phyloP scores from a whole-genome alignment of 208 protist genomes.

The Vickermania spadyakhi region DNA sequence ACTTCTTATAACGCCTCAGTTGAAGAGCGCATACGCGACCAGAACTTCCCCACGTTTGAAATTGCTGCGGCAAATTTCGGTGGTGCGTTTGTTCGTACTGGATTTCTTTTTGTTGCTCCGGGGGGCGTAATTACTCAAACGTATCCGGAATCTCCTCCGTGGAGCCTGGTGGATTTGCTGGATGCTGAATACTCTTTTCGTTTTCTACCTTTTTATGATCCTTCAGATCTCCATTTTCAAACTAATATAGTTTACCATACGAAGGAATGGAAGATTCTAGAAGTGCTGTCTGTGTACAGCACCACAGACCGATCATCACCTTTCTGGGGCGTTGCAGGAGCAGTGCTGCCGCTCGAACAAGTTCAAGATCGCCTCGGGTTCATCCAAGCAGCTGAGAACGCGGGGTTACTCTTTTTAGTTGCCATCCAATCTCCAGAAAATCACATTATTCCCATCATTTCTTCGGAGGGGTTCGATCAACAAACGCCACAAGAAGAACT shows the following conservation, averaged over 20 bases:
- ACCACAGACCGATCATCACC: neutral
- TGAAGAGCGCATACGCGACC: neutral
- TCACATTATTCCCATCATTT: neutral
- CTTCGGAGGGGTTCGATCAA: neutral
- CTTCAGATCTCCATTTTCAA: neutral
- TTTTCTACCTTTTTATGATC: neutral
- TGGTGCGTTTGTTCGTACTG: neutral
- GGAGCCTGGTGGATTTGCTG: neutral
- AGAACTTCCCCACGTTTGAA: constrained; percentile 1
- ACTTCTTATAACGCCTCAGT: neutral
- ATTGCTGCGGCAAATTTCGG: neutral
- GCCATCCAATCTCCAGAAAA: neutral
- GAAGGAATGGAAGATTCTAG: neutral
- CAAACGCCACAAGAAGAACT: neutral
- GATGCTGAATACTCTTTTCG: neutral
- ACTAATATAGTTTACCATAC: neutral
- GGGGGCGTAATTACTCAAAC: constrained; percentile 1
- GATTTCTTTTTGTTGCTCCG: neutral
- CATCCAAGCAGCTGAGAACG: neutral
- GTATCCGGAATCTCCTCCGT: neutral
- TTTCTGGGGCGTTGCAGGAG: neutral
- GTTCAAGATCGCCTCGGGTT: neutral
- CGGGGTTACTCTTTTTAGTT: neutral
- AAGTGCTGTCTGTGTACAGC: neutral
- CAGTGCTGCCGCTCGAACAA: neutral